Evolutionary conservation across 2,329 filamentous ascomycete genomes (phyloP).

Genomic region (Microdochium nivale): DNA sequence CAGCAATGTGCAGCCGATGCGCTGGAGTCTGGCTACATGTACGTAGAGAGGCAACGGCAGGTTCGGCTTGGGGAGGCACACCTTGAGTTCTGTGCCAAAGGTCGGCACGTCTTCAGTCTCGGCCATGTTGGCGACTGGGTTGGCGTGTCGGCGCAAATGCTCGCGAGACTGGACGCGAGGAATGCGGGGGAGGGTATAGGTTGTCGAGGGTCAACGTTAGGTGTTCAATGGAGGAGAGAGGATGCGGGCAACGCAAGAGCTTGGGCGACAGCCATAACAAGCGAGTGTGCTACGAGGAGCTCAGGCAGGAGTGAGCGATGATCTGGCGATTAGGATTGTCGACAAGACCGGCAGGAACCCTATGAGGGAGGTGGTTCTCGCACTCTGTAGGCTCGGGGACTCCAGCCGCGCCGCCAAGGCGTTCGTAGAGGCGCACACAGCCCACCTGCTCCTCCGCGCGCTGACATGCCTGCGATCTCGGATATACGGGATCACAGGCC

Average conservation of each 20-base stretch:
- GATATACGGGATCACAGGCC: not conserved
- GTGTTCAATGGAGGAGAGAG: not conserved
- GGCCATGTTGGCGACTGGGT: conserved; percentile 45
- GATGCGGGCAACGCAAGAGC: not conserved
- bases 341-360: not conserved
- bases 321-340: not conserved
- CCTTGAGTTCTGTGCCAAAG: conserved; percentile 88
- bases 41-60: not conserved
- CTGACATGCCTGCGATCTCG: not conserved
- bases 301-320: not conserved
- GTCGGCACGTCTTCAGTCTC: conserved; percentile 70
- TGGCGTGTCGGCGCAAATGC: not conserved
- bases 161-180: not conserved
- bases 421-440: not conserved
- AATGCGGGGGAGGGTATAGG: not conserved
- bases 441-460: not conserved
- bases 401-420: not conserved
- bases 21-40: not conserved
- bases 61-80: conserved; percentile 25
- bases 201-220: not conserved
- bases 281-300: not conserved
- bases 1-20: conserved; percentile 1
- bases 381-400: not conserved
- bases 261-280: not conserved
- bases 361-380: not conserved